Percentiles rank a stretch among this genome's conserved stretches.
Evolutionary conservation across 768 basidiomycete species (phyloP).

Genomic region (Filobasidium wieringae): DNA sequence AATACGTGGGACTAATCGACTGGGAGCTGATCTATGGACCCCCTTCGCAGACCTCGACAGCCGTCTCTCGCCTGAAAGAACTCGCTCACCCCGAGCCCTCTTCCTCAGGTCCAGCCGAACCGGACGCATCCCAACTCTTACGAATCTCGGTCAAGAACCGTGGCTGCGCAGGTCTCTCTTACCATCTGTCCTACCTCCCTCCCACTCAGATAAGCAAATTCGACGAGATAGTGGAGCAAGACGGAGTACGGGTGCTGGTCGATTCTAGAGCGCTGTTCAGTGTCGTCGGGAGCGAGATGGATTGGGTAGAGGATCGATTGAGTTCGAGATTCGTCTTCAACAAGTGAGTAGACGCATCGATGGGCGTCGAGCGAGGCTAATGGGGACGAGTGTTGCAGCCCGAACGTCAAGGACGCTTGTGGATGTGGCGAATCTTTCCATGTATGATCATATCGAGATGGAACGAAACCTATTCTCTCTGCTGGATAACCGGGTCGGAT

Average conservation of each 20-base stretch:
- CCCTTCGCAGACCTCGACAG: slow-evolving; percentile 56
- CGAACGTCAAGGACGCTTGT: slow-evolving; percentile 87
- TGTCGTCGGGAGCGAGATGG: slow-evolving; percentile 98
- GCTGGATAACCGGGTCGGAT: not conserved
- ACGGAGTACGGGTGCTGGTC: slow-evolving; percentile 83
- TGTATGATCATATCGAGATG: too few relatives aligned
- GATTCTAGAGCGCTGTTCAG: slow-evolving; percentile 95
- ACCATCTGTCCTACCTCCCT: slow-evolving; percentile 83
- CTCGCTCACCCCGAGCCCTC: slow-evolving; percentile 48
- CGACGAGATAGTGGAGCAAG: slow-evolving; percentile 93
- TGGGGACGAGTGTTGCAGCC: slow-evolving; percentile 69
- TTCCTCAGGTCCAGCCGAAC: not conserved
- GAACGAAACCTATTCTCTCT: not conserved
- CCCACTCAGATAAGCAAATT: slow-evolving; percentile 58
- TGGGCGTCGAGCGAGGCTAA: too few relatives aligned
- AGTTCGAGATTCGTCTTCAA: slow-evolving; percentile 38
- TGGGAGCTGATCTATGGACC: not conserved
- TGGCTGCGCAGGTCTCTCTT: slow-evolving; percentile 82
- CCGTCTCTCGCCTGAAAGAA: slow-evolving; percentile 58
- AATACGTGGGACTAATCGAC: not conserved
- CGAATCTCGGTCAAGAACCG: slow-evolving; percentile 94
- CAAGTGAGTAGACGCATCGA: slow-evolving; percentile 12
- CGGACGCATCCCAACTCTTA: slow-evolving; percentile 66
- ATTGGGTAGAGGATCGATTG: slow-evolving; percentile 86
- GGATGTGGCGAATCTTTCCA: slow-evolving; percentile 90